phyloP scores from a whole-genome alignment of 2,329 filamentous ascomycete genomes.

The Trichoderma arundinaceum region DNA sequence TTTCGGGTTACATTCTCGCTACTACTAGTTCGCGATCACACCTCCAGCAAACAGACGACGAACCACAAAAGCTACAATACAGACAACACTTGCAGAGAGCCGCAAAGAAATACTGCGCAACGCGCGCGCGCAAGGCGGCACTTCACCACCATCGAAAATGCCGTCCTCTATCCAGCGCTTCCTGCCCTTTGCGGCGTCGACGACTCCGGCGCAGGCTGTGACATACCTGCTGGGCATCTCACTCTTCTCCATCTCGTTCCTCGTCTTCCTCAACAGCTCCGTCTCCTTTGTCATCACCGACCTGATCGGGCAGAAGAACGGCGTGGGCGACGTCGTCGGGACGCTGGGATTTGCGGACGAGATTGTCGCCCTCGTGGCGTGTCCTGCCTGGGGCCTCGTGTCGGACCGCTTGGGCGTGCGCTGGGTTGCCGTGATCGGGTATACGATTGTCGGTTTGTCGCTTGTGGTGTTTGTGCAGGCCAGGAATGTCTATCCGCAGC shows the following conservation, averaged over 20 bases:
- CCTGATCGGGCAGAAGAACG: slow-evolving; percentile 73
- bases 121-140: slow-evolving; percentile 4
- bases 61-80: too few relatives aligned
- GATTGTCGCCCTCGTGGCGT: slow-evolving; percentile 79
- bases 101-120: background rate
- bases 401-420: slow-evolving; percentile 79
- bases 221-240: slow-evolving; percentile 83
- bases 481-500: slow-evolving; percentile 83
- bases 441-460: slow-evolving; percentile 77
- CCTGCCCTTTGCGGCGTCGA: slow-evolving; percentile 64
- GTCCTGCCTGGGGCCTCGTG: slow-evolving; percentile 77
- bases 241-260: slow-evolving; percentile 86
- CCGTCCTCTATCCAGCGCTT: slow-evolving; percentile 49
- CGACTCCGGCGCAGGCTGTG: slow-evolving; percentile 66
- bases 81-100: background rate
- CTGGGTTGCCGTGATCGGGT: slow-evolving; percentile 76
- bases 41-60: background rate
- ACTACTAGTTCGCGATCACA: background rate
- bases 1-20: background rate
- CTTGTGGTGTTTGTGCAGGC: slow-evolving; percentile 85
- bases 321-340: slow-evolving; percentile 80
- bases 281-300: slow-evolving; percentile 86
- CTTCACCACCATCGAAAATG: background rate
- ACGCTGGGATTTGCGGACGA: slow-evolving; percentile 87
- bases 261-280: slow-evolving; percentile 86